Conservation (phyloP, 495 filamentous ascomycete species). For the Friedmanniomyces simplex region DNA sequence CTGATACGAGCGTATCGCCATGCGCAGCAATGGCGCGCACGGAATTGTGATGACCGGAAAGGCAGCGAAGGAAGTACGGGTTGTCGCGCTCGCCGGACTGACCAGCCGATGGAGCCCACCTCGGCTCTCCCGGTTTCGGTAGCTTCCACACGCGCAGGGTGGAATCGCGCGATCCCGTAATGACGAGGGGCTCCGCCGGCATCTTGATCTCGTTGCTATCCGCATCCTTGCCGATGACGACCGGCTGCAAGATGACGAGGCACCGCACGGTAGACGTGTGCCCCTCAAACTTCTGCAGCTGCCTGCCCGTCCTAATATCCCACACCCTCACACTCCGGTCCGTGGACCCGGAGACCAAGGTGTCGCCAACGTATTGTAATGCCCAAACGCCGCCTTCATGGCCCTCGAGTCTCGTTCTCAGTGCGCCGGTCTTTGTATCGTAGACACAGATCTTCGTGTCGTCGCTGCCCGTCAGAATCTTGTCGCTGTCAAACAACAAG, state of each 20-base stretch:
- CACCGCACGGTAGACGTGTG: conserved; percentile 97
- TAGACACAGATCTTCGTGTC: conserved; percentile 98
- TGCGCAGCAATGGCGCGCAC: conserved; percentile 97
- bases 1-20: conserved; percentile 93
- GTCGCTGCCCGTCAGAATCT: conserved; percentile 94
- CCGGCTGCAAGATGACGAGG: conserved; percentile 85
- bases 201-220: conserved; percentile 75
- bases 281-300: conserved; percentile 91
- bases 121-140: conserved; percentile 63
- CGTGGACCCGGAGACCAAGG: conserved; percentile 89
- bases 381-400: conserved; percentile 99
- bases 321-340: conserved; percentile 93
- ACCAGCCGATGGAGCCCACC: conserved; percentile 65
- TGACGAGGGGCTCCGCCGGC: conserved; percentile 87
- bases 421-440: conserved; percentile 85
- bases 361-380: conserved; percentile 90
- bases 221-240: conserved; percentile 56
- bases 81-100: conserved; percentile 74
- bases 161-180: conserved; percentile 93
- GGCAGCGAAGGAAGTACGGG: conserved; percentile 82
- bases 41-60: conserved; percentile 82
- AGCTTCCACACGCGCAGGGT: conserved; percentile 92
- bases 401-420: conserved; percentile 71
- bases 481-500: conserved; percentile 93
- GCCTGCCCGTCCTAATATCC: conserved; percentile 87